Evolutionary conservation across 805 yeast genomes (phyloP).

Genomic region (Yamadazyma sp.): DNA sequence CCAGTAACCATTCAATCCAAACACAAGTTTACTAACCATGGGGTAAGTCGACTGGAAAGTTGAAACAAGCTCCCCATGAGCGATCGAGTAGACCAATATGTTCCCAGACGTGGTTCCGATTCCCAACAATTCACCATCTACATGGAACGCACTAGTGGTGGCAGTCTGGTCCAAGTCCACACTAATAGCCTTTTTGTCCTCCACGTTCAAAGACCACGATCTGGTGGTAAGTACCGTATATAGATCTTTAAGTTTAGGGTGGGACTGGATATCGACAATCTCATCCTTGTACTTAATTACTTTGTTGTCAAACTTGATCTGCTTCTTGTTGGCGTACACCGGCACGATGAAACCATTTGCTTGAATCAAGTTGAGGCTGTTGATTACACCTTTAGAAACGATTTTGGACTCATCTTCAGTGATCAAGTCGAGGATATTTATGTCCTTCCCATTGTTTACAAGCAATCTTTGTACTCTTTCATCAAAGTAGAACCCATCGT

Average conservation of each 20-base stretch:
- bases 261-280: slow-evolving; percentile 26
- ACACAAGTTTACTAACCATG: slow-evolving; percentile 37
- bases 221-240: slow-evolving; percentile 26
- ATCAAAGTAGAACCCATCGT: slow-evolving; percentile 10
- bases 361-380: slow-evolving; percentile 16
- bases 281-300: slow-evolving; percentile 9
- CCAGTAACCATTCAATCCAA: slow-evolving; percentile 69
- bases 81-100: slow-evolving; percentile 40
- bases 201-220: slow-evolving; percentile 21
- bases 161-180: slow-evolving; percentile 9
- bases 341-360: slow-evolving; percentile 16
- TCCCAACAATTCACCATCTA: slow-evolving; percentile 49
- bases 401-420: slow-evolving; percentile 13
- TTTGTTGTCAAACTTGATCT: slow-evolving; percentile 13
- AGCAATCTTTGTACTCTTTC: slow-evolving; percentile 11
- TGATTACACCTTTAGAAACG: slow-evolving; percentile 18
- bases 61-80: slow-evolving; percentile 37
- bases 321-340: slow-evolving; percentile 21
- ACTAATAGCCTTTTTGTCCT: slow-evolving; percentile 6
- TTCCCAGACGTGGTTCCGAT: slow-evolving; percentile 34
- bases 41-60: slow-evolving; percentile 25
- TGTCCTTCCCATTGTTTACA: slow-evolving; percentile 11
- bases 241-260: slow-evolving; percentile 32
- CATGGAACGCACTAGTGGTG: slow-evolving; percentile 37
- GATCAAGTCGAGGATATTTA: slow-evolving; percentile 8